These are phyloP conservation scores for Canavalia ensiformis DNA, from an alignment of 306 rosid species.

Conservation along the genomic window DNA sequence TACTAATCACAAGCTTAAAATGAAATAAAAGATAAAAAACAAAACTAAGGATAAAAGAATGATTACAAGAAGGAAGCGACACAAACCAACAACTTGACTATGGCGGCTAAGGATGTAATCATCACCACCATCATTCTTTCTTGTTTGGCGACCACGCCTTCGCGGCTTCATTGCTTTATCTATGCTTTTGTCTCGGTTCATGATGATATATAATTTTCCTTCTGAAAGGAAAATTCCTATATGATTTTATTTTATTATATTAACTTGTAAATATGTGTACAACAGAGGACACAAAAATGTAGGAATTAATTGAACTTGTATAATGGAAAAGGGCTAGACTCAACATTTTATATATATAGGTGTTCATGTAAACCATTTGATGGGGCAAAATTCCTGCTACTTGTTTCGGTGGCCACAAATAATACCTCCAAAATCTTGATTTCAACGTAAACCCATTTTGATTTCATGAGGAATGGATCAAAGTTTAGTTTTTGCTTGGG, in stretches of 20 bases:
- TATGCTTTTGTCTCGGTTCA: conserved; percentile 15
- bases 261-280: neutral
- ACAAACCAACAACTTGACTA: neutral
- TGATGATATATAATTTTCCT: neutral
- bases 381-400: neutral
- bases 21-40: neutral
- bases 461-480: neutral
- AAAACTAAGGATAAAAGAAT: neutral
- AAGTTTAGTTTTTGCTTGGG: neutral
- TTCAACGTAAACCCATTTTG: neutral
- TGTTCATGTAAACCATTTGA: neutral
- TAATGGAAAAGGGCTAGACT: neutral
- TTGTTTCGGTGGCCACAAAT: neutral
- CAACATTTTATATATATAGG: neutral
- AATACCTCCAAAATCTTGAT: neutral
- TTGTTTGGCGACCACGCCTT: neutral
- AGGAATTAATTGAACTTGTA: neutral
- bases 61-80: neutral
- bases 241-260: neutral
- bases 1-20: neutral
- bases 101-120: neutral
- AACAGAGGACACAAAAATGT: neutral
- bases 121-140: neutral
- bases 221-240: neutral
- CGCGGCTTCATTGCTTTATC: conserved; percentile 1